phyloP scores from a whole-genome alignment of 495 filamentous ascomycete genomes.

The Talaromyces proteolyticus region DNA sequence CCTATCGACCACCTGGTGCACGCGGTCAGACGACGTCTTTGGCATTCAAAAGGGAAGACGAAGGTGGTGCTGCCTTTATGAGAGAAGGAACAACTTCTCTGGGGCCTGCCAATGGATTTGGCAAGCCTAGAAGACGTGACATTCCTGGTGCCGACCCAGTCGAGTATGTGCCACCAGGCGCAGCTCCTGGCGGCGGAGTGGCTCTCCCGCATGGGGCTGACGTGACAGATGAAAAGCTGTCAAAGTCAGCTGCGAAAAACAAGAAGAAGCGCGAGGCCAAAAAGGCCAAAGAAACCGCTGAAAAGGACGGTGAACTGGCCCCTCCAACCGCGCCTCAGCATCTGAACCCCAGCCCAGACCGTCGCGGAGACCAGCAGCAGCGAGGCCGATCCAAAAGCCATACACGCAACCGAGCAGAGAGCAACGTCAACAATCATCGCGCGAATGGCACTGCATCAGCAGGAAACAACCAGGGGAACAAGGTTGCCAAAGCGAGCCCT shows the following conservation, averaged over 20 bases:
- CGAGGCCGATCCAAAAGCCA: constrained; percentile 54
- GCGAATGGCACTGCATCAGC: neutral
- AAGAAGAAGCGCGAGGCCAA: constrained; percentile 99
- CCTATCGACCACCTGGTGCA: constrained; percentile 94
- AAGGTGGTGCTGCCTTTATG: constrained; percentile 86
- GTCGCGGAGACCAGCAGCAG: constrained; percentile 47
- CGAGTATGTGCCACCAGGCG: constrained; percentile 56
- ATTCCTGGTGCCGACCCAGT: constrained; percentile 74
- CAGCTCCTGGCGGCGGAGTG: constrained; percentile 67
- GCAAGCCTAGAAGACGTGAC: constrained; percentile 59
- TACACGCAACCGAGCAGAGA: constrained; percentile 33
- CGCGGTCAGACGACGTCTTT: constrained; percentile 82
- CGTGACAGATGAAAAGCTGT: constrained; percentile 64
- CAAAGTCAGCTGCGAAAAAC: constrained; percentile 89
- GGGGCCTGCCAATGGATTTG: constrained; percentile 68
- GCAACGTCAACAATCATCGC: constrained; percentile 29
- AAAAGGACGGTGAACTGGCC: constrained; percentile 36
- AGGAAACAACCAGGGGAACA: constrained; percentile 10
- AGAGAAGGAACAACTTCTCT: constrained; percentile 65
- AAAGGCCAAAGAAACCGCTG: constrained; percentile 75
- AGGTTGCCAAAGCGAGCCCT: constrained; percentile 13
- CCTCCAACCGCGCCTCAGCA: constrained; percentile 17
- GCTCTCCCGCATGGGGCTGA: constrained; percentile 46
- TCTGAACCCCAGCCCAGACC: constrained; percentile 57
- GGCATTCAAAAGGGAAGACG: constrained; percentile 95